Evolutionary conservation across 2,329 filamentous ascomycete genomes (phyloP).

Genomic region (Trichophyton schoenleinii): DNA sequence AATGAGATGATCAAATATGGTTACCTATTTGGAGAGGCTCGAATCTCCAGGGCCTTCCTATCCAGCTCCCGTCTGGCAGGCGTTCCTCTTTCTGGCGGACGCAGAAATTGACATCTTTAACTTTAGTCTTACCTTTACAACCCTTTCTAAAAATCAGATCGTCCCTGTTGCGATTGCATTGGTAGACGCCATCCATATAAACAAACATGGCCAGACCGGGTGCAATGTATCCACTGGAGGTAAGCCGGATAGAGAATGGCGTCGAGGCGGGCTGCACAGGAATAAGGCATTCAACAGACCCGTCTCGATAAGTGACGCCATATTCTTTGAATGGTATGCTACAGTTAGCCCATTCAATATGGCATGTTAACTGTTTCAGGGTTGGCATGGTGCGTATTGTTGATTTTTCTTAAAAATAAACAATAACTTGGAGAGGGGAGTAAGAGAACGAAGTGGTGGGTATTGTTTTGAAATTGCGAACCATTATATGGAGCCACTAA

Average conservation of each 20-base stretch:
- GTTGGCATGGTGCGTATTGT: slow-evolving; percentile 35
- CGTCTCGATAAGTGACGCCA: slow-evolving; percentile 39
- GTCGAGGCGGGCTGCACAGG: slow-evolving; percentile 36
- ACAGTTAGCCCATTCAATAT: slow-evolving; percentile 37
- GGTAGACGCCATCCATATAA: slow-evolving; percentile 46
- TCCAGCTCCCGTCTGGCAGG: slow-evolving; percentile 34
- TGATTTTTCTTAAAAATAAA: not conserved
- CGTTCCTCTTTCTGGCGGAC: slow-evolving; percentile 44
- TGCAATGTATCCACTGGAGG: slow-evolving; percentile 39
- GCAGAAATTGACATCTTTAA: slow-evolving; percentile 36
- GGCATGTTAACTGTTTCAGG: slow-evolving; percentile 42
- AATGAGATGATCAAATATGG: slow-evolving; percentile 7
- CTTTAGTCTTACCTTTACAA: slow-evolving; percentile 16
- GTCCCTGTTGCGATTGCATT: slow-evolving; percentile 43
- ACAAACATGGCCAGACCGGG: slow-evolving; percentile 43
- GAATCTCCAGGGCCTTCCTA: slow-evolving; percentile 43
- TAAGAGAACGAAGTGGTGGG: not conserved
- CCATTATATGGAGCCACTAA: not conserved
- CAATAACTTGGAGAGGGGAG: not conserved
- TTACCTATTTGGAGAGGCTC: slow-evolving; percentile 38
- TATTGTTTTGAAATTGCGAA: not conserved
- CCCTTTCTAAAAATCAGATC: slow-evolving; percentile 20
- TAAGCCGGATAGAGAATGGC: slow-evolving; percentile 39
- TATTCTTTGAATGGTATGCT: slow-evolving; percentile 38
- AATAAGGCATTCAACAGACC: slow-evolving; percentile 41